phyloP scores from a whole-genome alignment of 768 basidiomycete genomes.

The Leccinum boreale region DNA sequence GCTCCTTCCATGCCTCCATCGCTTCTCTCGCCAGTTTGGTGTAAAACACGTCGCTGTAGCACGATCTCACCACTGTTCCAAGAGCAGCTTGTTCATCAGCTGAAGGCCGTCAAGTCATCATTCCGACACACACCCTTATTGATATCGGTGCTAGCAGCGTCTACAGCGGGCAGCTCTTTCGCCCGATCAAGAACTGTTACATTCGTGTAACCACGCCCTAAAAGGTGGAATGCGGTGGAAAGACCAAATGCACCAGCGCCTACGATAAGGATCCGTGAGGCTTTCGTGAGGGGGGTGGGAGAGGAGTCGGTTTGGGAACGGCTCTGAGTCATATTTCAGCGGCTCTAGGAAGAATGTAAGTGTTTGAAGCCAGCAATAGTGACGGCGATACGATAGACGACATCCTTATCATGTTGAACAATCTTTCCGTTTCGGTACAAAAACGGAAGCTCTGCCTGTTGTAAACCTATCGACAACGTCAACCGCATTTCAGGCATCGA shows the following conservation, averaged over 20 bases:
- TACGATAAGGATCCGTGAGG: slow-evolving; percentile 49
- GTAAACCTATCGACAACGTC: background rate
- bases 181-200: slow-evolving; percentile 79
- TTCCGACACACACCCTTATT: slow-evolving; percentile 31
- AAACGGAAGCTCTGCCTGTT: background rate
- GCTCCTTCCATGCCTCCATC: slow-evolving; percentile 70
- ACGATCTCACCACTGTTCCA: slow-evolving; percentile 66
- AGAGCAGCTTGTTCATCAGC: background rate
- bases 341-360: background rate
- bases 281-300: background rate
- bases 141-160: slow-evolving; percentile 68
- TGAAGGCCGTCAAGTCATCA: background rate
- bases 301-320: background rate
- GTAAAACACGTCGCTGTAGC: slow-evolving; percentile 70
- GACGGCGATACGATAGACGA: background rate
- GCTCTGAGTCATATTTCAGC: slow-evolving; percentile 5
- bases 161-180: slow-evolving; percentile 66
- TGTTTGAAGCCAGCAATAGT: background rate
- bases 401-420: background rate
- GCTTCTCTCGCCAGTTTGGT: slow-evolving; percentile 72
- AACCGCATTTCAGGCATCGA: background rate
- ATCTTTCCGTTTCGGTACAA: background rate
- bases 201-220: slow-evolving; percentile 61
- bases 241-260: slow-evolving; percentile 87
- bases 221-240: slow-evolving; percentile 80